Evolutionary conservation across 306 rosid species (phyloP).

Genomic region (Corylus heterophylla): DNA sequence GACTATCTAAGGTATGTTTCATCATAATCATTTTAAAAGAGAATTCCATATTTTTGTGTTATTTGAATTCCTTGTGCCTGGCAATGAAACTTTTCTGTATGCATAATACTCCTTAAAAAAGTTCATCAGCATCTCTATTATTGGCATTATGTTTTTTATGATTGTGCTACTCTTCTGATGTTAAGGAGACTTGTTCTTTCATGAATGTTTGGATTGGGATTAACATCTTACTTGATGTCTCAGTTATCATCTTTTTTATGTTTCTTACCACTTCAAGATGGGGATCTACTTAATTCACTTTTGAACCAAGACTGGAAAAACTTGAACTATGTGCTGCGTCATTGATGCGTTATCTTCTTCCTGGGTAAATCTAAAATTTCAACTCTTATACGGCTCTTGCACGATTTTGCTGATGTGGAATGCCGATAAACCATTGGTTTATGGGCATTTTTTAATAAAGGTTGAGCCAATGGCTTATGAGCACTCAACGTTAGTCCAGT

Average conservation of each 20-base stretch:
- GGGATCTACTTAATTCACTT: background rate
- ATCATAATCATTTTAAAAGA: background rate
- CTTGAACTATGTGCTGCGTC: background rate
- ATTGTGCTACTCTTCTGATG: background rate
- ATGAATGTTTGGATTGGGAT: background rate
- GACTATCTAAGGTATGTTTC: constrained; percentile 43
- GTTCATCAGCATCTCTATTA: background rate
- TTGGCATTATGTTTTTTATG: background rate
- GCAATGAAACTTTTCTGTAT: background rate
- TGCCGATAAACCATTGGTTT: too few relatives aligned
- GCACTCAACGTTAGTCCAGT: too few relatives aligned
- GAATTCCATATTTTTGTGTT: background rate
- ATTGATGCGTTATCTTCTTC: background rate
- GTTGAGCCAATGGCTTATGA: too few relatives aligned
- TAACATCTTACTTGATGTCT: background rate
- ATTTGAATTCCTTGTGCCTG: background rate
- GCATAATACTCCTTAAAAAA: background rate
- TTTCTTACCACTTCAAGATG: background rate
- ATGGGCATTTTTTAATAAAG: too few relatives aligned
- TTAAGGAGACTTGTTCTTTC: background rate
- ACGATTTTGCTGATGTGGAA: too few relatives aligned
- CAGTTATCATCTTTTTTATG: background rate
- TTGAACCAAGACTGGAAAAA: background rate
- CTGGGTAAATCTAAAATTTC: too few relatives aligned
- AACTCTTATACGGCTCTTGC: too few relatives aligned